Evolutionary conservation across 2,329 filamentous ascomycete species (phyloP).

Genomic region (Fusarium caatingaense): DNA sequence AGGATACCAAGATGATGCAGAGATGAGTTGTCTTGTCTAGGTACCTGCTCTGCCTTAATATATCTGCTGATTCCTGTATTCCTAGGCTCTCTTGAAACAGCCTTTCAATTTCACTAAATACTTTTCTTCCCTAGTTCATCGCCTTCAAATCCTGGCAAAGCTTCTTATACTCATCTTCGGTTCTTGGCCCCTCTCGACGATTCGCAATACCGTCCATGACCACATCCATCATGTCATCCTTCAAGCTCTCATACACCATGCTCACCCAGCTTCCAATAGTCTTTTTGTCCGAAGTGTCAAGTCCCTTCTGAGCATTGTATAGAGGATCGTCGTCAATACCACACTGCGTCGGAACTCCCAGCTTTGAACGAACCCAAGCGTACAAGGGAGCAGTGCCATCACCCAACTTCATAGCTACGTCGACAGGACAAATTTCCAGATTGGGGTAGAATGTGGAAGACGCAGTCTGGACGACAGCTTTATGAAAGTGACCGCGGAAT

Average conservation of each 20-base stretch:
- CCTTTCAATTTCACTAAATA: background rate
- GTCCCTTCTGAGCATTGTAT: slow-evolving; percentile 39
- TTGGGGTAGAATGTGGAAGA: slow-evolving; percentile 49
- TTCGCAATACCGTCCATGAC: slow-evolving; percentile 44
- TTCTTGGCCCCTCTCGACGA: slow-evolving; percentile 33
- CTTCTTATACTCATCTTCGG: slow-evolving; percentile 37
- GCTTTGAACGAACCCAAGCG: slow-evolving; percentile 45
- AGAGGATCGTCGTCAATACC: slow-evolving; percentile 50
- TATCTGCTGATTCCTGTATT: background rate
- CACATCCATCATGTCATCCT: slow-evolving; percentile 44
- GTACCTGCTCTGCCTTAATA: background rate
- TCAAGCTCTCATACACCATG: slow-evolving; percentile 49
- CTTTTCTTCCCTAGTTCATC: background rate
- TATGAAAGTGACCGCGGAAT: slow-evolving; percentile 40
- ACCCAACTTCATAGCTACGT: slow-evolving; percentile 46
- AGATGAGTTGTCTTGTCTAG: slow-evolving; percentile 26
- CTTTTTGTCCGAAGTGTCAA: slow-evolving; percentile 44
- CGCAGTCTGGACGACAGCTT: too few relatives aligned
- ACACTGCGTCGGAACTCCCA: slow-evolving; percentile 47
- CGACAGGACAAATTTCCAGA: slow-evolving; percentile 32
- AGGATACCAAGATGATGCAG: background rate
- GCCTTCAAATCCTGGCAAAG: slow-evolving; percentile 36
- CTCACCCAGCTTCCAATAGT: slow-evolving; percentile 51
- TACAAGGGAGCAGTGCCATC: slow-evolving; percentile 49
- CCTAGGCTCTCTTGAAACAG: background rate